phyloP scores from a whole-genome alignment of 1,284 basidiomycete genomes.

The Uromyces viciae-fabae region DNA sequence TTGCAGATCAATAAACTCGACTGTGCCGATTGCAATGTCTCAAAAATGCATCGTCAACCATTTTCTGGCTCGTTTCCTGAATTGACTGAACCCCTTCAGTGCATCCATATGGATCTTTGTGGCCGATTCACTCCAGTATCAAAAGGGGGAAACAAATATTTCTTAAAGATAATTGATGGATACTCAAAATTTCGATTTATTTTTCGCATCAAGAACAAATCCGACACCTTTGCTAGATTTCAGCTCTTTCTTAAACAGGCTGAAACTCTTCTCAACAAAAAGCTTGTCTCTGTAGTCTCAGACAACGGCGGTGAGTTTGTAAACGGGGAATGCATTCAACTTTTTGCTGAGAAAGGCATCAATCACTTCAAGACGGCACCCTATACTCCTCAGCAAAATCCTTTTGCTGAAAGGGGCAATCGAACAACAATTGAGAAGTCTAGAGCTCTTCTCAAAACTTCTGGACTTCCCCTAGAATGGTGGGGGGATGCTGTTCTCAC shows the following conservation, averaged over 20 bases:
- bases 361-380: neutral
- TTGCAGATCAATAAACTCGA: neutral
- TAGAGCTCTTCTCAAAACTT: neutral
- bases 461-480: neutral
- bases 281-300: neutral
- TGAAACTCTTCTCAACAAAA: neutral
- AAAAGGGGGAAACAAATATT: neutral
- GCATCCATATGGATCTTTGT: neutral
- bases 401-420: constrained; percentile 8
- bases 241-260: neutral
- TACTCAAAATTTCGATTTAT: neutral
- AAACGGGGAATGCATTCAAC: neutral
- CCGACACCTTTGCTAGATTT: neutral
- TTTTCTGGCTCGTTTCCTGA: constrained; percentile 5
- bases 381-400: constrained; percentile 16
- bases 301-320: constrained; percentile 1
- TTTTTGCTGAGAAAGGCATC: neutral
- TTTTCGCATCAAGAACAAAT: neutral
- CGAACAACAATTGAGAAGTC: neutral
- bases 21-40: neutral
- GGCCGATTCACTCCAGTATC: too few species aligned
- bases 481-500: neutral
- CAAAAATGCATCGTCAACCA: constrained; percentile 4
- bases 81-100: neutral
- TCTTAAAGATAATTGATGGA: constrained; percentile 1